phyloP scores from a whole-genome alignment of 1,284 basidiomycete genomes.

The Pseudozyma hubeiensis region DNA sequence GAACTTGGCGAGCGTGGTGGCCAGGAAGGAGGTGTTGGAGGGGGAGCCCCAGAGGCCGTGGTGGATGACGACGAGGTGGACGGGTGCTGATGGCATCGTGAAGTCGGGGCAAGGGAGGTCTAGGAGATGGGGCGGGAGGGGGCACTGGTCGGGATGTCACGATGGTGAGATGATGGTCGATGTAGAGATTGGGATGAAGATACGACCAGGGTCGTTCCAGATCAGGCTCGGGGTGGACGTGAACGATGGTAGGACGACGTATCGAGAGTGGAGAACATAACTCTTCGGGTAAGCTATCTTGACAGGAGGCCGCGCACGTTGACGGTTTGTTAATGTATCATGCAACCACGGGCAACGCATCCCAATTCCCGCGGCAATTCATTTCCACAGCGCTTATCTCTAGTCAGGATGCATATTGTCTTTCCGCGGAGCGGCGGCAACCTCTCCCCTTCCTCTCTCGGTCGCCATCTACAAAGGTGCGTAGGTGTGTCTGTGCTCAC shows the following conservation, averaged over 20 bases:
- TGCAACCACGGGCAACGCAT: background rate
- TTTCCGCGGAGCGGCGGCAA: too few species aligned
- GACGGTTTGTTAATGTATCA: background rate
- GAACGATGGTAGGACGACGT: too few species aligned
- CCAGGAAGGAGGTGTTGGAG: constrained; percentile 72
- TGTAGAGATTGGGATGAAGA: background rate
- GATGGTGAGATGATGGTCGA: background rate
- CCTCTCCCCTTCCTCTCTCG: too few species aligned
- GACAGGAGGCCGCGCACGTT: constrained; percentile 2
- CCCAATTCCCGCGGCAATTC: background rate
- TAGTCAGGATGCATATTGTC: too few species aligned
- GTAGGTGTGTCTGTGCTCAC: too few species aligned
- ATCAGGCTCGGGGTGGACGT: too few species aligned
- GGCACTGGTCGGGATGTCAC: background rate
- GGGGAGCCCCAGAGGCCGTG: constrained; percentile 89
- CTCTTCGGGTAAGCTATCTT: background rate
- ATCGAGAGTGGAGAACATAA: too few species aligned
- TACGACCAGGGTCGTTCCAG: too few species aligned
- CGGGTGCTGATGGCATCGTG: constrained; percentile 21
- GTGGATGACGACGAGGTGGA: constrained; percentile 78
- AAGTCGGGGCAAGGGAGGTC: background rate
- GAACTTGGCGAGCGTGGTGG: constrained; percentile 70
- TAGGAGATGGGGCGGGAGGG: too few species aligned
- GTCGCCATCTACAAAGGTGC: too few species aligned
- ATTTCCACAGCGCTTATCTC: background rate